Evolutionary conservation across 805 yeast genomes (phyloP), one percentile per base, ranked within the genome.

Genomic region (Candida boidinii): DNA sequence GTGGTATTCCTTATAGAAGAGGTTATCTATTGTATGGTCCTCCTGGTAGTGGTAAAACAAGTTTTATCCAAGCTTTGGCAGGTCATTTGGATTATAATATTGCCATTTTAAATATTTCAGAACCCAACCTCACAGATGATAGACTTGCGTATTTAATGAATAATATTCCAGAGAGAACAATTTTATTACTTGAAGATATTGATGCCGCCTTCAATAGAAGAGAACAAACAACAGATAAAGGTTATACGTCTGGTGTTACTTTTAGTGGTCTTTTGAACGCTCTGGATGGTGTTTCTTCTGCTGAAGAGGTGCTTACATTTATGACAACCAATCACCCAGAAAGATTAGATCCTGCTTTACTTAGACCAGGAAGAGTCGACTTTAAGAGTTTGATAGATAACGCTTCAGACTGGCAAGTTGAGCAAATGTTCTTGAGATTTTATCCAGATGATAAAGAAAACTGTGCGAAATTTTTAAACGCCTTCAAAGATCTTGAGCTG

Each of bases 311-410:
- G 29, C 69, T 92, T 22, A 90, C 96, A 0, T 92, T 92, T 57
- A 92, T 92, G 98, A 92, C 98, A 15, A 90, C 98, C 15, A 92
- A 92, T 56, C 98, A 92, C 51, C 96, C 96, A 0, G 97, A 92
- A 41, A 75, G 75, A 41, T 64, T 92, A 24, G 98, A 92, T 49
- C 86, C 96, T 1, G 98, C 98, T 0, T 68, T 92, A 28, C 61
- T 92, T 53, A 70, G 98, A 43, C 98, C 98, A 0, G 98, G 98
- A 3, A 70, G 98, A 57, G 79, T 92, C 21, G 98, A 92, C 53
- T 77, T 68, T 55, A 85, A 86, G 58, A 79, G 77, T 15, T 62
- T 79, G 48, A 73, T 92, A 25, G 92, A 83, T 43, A 84, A 90
- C 54, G 97, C 97, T n/a, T 68, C 90, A 0, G 73, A 73, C 26